Percentiles rank a stretch among this genome's conserved stretches.
Conservation (phyloP, 805 yeast genomes). For the Zygotorulaspora sp. region DNA sequence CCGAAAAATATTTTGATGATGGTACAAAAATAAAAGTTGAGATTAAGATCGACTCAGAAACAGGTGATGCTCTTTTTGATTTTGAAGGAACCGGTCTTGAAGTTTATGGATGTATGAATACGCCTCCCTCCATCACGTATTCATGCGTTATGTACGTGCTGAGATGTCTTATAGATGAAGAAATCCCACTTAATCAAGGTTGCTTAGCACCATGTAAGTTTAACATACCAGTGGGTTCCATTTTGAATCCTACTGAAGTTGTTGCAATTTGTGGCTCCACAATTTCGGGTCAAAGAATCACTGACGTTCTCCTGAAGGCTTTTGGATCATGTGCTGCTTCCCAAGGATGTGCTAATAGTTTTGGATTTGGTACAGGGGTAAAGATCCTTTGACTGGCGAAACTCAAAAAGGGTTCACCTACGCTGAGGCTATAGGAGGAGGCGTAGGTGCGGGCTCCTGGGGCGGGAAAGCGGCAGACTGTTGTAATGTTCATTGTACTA, state of each 20-base stretch:
- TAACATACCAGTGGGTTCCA: constrained; percentile 52
- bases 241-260: constrained; percentile 71
- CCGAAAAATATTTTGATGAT: constrained; percentile 72
- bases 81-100: constrained; percentile 84
- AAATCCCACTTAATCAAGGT: constrained; percentile 90
- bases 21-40: constrained; percentile 62
- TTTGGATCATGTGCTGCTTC: constrained; percentile 88
- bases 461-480: constrained; percentile 53
- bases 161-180: constrained; percentile 75
- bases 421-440: constrained; percentile 91
- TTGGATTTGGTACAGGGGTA: constrained; percentile 81
- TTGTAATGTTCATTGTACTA: constrained; percentile 85
- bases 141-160: constrained; percentile 85
- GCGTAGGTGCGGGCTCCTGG: constrained; percentile 63
- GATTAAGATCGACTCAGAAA: constrained; percentile 45
- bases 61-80: constrained; percentile 71
- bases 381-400: constrained; percentile 41
- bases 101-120: constrained; percentile 82
- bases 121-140: constrained; percentile 83
- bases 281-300: constrained; percentile 87
- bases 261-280: constrained; percentile 95
- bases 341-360: constrained; percentile 91
- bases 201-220: constrained; percentile 75
- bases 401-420: constrained; percentile 68
- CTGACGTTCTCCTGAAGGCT: constrained; percentile 82